These are phyloP conservation scores for Alternaria postmessia DNA, from an alignment of 2,329 filamentous ascomycete species.

Conservation along the genomic window DNA sequence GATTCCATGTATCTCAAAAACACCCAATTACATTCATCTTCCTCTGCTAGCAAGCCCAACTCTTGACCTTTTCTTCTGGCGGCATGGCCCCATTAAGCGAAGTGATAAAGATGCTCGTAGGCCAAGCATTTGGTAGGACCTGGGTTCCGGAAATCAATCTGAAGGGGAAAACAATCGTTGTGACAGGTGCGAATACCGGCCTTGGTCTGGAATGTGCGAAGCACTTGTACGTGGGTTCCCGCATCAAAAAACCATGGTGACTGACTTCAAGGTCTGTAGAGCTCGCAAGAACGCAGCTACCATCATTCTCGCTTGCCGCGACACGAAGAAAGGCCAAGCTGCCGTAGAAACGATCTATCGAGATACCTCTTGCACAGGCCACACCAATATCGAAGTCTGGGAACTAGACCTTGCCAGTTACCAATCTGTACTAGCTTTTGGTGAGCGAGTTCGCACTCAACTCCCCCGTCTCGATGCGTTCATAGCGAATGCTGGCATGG, in stretches of 20 bases:
- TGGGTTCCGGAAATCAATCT: constrained; percentile 10
- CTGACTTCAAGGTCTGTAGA: neutral
- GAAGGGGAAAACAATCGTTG: constrained; percentile 11
- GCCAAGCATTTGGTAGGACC: constrained; percentile 16
- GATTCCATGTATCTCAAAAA: neutral
- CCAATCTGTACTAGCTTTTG: constrained; percentile 5
- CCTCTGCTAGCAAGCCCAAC: no score
- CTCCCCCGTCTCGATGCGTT: constrained; percentile 21
- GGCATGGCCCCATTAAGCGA: constrained; percentile 19
- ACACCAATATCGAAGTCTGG: constrained; percentile 8
- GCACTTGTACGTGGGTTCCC: constrained; percentile 9
- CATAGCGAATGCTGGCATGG: constrained; percentile 23
- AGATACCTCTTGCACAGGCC: neutral
- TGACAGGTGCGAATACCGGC: constrained; percentile 21
- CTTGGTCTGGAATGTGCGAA: constrained; percentile 18
- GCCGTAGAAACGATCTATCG: constrained; percentile 1
- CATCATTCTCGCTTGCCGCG: constrained; percentile 13
- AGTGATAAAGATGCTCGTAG: constrained; percentile 13
- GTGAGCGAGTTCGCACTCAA: constrained; percentile 7
- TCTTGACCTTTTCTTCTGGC: neutral
- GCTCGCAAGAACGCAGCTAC: neutral
- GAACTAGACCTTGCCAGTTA: constrained; percentile 12
- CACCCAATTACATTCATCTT: neutral
- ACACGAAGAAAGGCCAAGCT: constrained; percentile 10
- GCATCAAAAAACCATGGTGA: neutral